These are phyloP conservation scores for Arthrinium phaeospermum DNA, from an alignment of 2,329 filamentous ascomycete genomes.

Conservation along the genomic window DNA sequence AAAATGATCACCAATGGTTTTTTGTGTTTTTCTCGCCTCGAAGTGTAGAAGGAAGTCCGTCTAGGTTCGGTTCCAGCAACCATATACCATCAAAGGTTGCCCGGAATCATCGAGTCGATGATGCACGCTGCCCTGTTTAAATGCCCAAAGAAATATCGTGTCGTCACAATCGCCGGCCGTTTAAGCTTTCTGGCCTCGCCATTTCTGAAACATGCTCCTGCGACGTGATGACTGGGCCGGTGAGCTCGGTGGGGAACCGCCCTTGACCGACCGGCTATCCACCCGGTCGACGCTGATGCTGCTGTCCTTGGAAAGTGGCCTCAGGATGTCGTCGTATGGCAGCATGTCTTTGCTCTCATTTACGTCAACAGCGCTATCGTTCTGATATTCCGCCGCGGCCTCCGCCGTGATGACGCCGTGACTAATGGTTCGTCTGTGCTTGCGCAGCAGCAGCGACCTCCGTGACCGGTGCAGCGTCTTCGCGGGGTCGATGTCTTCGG, in stretches of 20 bases:
- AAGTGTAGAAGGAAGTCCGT: neutral
- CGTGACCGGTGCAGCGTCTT: slow-evolving; percentile 50
- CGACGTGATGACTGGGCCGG: slow-evolving; percentile 9
- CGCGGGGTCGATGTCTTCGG: slow-evolving; percentile 56
- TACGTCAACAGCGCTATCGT: slow-evolving; percentile 30
- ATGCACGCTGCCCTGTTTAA: neutral
- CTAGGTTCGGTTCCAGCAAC: neutral
- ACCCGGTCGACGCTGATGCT: neutral
- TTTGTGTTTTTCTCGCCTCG: neutral
- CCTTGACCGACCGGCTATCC: neutral
- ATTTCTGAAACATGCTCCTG: slow-evolving; percentile 13
- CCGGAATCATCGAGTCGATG: neutral
- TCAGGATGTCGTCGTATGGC: slow-evolving; percentile 26
- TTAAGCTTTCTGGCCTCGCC: slow-evolving; percentile 6
- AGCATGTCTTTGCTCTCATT: slow-evolving; percentile 28
- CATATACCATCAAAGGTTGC: slow-evolving; percentile 13
- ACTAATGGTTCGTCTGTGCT: slow-evolving; percentile 53
- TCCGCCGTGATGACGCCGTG: slow-evolving; percentile 51
- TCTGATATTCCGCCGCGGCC: slow-evolving; percentile 42
- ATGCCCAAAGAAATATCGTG: neutral
- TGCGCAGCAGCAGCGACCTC: slow-evolving; percentile 54
- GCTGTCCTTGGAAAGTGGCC: slow-evolving; percentile 34
- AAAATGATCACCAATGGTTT: slow-evolving; percentile 6
- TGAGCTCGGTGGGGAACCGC: neutral
- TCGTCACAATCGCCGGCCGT: neutral